phyloP scores from a whole-genome alignment of 2,329 filamentous ascomycete species.

The Tolypocladium tropicale region DNA sequence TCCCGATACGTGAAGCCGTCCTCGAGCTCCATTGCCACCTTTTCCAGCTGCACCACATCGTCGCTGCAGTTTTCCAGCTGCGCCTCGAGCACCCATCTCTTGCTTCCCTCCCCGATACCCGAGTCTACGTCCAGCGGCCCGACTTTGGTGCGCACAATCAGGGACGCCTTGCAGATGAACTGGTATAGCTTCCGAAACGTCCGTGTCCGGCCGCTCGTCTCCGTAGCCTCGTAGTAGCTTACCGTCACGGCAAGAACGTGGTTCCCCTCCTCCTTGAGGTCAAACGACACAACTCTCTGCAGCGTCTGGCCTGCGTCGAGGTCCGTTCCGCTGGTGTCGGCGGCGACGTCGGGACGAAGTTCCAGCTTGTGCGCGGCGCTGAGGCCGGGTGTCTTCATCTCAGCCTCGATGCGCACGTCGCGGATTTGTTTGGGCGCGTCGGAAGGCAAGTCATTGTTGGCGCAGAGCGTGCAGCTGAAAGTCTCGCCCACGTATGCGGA shows the following conservation, averaged over 20 bases:
- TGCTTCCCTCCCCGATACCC: slow-evolving; percentile 14
- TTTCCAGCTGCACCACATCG: slow-evolving; percentile 67
- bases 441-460: slow-evolving; percentile 65
- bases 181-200: slow-evolving; percentile 95
- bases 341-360: slow-evolving; percentile 33
- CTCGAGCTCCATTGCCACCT: slow-evolving; percentile 44
- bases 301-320: slow-evolving; percentile 56
- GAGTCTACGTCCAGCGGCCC: slow-evolving; percentile 41
- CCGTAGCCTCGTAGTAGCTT: slow-evolving; percentile 81
- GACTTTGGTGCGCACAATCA: slow-evolving; percentile 86
- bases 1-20: slow-evolving; percentile 39
- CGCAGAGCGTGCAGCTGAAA: slow-evolving; percentile 88
- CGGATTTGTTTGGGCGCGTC: slow-evolving; percentile 44
- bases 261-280: slow-evolving; percentile 87
- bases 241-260: slow-evolving; percentile 91
- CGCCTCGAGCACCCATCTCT: slow-evolving; percentile 72
- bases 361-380: slow-evolving; percentile 51
- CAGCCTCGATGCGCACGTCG: slow-evolving; percentile 74
- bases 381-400: slow-evolving; percentile 81
- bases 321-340: slow-evolving; percentile 25
- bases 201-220: slow-evolving; percentile 59
- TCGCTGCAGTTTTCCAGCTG: slow-evolving; percentile 94
- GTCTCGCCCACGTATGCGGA: slow-evolving; percentile 93
- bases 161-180: slow-evolving; percentile 81
- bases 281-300: slow-evolving; percentile 74